phyloP scores from a whole-genome alignment of 345 rosid species.

The Excoecaria agallocha region DNA sequence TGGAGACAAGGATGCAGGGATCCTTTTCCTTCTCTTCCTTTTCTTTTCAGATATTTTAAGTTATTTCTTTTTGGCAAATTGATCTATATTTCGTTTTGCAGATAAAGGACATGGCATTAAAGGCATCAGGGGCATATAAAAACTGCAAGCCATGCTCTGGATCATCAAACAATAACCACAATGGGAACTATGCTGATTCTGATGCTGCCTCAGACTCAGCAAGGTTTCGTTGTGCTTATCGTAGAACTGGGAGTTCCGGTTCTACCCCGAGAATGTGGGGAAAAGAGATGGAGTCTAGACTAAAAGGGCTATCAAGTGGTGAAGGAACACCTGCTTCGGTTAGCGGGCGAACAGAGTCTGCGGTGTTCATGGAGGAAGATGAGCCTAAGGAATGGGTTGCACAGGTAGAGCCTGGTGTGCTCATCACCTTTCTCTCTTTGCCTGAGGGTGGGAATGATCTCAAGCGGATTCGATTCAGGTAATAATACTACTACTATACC shows the following conservation, averaged over 20 bases:
- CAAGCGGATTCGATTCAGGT: conserved; percentile 95
- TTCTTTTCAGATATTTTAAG: background rate
- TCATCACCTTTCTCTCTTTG: conserved; percentile 84
- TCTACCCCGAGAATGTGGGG: conserved; percentile 69
- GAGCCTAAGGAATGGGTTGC: conserved; percentile 99
- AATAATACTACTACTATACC: conserved; percentile 11
- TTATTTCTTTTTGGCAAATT: background rate
- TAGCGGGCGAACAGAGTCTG: conserved; percentile 79
- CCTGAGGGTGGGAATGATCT: conserved; percentile 94
- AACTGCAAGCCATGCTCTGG: conserved; percentile 89
- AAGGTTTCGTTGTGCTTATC: conserved; percentile 65
- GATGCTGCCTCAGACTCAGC: conserved; percentile 67
- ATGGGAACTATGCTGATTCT: conserved; percentile 49
- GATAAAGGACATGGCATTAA: conserved; percentile 93
- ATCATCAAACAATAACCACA: conserved; percentile 51
- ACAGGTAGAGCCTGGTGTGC: conserved; percentile 98
- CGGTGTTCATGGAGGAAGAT: conserved; percentile 77
- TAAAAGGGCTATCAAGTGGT: conserved; percentile 81
- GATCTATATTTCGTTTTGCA: conserved; percentile 23
- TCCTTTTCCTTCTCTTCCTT: background rate
- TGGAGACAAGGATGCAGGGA: background rate
- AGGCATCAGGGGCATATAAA: conserved; percentile 88
- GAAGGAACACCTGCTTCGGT: conserved; percentile 86
- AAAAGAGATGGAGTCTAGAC: conserved; percentile 76
- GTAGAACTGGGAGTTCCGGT: conserved; percentile 60